These are phyloP conservation scores for Monosporascus sp. DNA, from an alignment of 2,329 filamentous ascomycete genomes.

Conservation along the genomic window DNA sequence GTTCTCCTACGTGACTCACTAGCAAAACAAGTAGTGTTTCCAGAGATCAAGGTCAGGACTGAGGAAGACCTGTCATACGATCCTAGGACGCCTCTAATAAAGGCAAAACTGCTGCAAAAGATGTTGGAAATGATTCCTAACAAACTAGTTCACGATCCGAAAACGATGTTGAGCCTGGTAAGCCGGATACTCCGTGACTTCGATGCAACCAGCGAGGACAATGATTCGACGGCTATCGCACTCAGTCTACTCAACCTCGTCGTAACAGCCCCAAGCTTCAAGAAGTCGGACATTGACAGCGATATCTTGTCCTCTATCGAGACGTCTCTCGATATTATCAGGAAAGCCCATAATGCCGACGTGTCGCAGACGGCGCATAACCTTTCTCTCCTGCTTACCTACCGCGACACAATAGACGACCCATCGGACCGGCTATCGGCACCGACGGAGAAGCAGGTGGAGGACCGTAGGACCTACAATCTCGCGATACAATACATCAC, in stretches of 20 bases:
- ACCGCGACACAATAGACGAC: slow-evolving; percentile 49
- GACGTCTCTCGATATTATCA: slow-evolving; percentile 40
- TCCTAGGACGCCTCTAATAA: slow-evolving; percentile 44
- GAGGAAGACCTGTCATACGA: slow-evolving; percentile 31
- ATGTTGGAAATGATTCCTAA: slow-evolving; percentile 61
- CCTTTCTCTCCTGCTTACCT: slow-evolving; percentile 50
- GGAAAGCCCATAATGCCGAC: slow-evolving; percentile 33
- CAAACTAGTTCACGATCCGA: slow-evolving; percentile 58
- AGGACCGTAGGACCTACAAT: slow-evolving; percentile 58
- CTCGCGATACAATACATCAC: slow-evolving; percentile 62
- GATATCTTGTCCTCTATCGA: slow-evolving; percentile 42
- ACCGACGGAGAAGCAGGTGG: slow-evolving; percentile 44
- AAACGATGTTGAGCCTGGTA: slow-evolving; percentile 60
- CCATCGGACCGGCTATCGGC: slow-evolving; percentile 31
- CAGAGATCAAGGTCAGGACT: slow-evolving; percentile 23
- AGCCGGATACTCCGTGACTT: slow-evolving; percentile 52
- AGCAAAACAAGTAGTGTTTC: slow-evolving; percentile 16
- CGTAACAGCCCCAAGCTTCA: slow-evolving; percentile 53
- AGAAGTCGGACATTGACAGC: slow-evolving; percentile 40
- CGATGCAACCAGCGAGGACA: slow-evolving; percentile 34
- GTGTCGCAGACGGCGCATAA: slow-evolving; percentile 52
- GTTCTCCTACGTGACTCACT: slow-evolving; percentile 56
- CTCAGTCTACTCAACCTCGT: slow-evolving; percentile 59
- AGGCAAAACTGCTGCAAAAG: slow-evolving; percentile 59
- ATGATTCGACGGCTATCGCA: slow-evolving; percentile 48